phyloP scores from a whole-genome alignment of 2,329 filamentous ascomycete genomes.

The Calcarisporium arbuscula region DNA sequence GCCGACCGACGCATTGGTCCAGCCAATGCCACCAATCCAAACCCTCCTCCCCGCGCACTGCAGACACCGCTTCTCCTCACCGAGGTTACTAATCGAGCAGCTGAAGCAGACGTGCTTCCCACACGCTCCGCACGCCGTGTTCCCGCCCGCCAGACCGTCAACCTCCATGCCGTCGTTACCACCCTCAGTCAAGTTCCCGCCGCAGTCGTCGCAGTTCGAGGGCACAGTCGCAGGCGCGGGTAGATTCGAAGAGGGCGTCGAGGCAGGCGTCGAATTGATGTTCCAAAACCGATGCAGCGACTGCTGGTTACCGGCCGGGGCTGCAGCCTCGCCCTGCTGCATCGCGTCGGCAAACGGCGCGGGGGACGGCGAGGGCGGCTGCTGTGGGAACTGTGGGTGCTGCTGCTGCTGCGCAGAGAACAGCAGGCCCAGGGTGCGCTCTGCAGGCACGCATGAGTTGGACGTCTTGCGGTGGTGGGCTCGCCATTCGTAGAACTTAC shows the following conservation, averaged over 20 bases:
- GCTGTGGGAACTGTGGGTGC: slow-evolving; percentile 8
- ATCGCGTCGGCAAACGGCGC: slow-evolving; percentile 8
- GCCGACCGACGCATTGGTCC: slow-evolving; percentile 13
- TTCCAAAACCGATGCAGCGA: slow-evolving; percentile 58
- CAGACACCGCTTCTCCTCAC: slow-evolving; percentile 46
- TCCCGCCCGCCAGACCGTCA: slow-evolving; percentile 22
- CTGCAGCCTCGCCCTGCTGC: slow-evolving; percentile 7
- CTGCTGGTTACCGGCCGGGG: slow-evolving; percentile 25
- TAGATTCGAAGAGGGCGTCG: slow-evolving; percentile 17
- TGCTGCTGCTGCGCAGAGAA: slow-evolving; percentile 46
- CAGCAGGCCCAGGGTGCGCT: slow-evolving; percentile 51
- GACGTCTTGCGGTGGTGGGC: slow-evolving; percentile 9
- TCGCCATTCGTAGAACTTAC: slow-evolving; percentile 33
- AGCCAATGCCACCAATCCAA: slow-evolving; percentile 11
- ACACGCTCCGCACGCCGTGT: slow-evolving; percentile 40
- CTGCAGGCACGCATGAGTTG: slow-evolving; percentile 26
- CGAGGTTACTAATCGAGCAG: slow-evolving; percentile 53
- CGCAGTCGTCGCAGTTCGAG: slow-evolving; percentile 49
- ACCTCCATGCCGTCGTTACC: slow-evolving; percentile 32
- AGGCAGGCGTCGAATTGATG: slow-evolving; percentile 33
- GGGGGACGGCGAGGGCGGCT: slow-evolving; percentile 7
- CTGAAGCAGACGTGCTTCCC: slow-evolving; percentile 51
- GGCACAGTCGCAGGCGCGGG: slow-evolving; percentile 14
- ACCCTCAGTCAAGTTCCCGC: slow-evolving; percentile 19
- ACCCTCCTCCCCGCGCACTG: slow-evolving; percentile 39